Percentiles rank a stretch among this genome's conserved stretches.
Evolutionary conservation across 2,329 filamentous ascomycete genomes (phyloP).

Genomic region (Aureobasidium sp.): DNA sequence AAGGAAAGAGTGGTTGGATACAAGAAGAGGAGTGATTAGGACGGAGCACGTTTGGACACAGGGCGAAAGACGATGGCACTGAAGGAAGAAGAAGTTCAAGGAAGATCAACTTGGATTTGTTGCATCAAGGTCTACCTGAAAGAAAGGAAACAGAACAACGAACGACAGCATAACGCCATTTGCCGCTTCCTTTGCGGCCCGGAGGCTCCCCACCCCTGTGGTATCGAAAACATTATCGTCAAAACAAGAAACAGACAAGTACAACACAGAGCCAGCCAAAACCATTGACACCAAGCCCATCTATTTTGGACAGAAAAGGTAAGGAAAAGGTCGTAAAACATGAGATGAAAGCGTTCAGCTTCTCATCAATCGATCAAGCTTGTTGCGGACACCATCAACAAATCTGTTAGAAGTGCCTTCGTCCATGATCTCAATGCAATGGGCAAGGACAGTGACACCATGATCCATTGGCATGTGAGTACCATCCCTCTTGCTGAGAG

Average conservation of each 20-base stretch:
- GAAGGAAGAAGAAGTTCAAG: background rate
- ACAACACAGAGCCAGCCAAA: background rate
- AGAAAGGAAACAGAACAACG: background rate
- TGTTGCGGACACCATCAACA: constrained; percentile 48
- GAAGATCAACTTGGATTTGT: constrained; percentile 1
- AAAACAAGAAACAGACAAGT: background rate
- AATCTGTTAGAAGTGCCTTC: constrained; percentile 47
- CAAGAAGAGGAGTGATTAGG: background rate
- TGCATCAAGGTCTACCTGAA: background rate
- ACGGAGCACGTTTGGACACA: background rate
- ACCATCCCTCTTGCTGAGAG: constrained; percentile 45
- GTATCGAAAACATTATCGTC: background rate
- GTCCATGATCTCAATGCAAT: constrained; percentile 48
- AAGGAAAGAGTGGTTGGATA: background rate
- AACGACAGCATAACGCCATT: background rate
- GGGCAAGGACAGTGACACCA: constrained; percentile 42
- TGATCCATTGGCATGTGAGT: constrained; percentile 42
- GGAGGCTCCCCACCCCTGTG: background rate
- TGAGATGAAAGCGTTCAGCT: constrained; percentile 20
- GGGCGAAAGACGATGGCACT: background rate
- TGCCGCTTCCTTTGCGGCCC: background rate
- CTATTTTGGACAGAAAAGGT: constrained; percentile 1
- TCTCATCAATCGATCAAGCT: constrained; percentile 42
- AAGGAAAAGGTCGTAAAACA: background rate
- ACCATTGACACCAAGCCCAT: background rate